phyloP scores from a whole-genome alignment of 2,329 filamentous ascomycete genomes.

The Paraphoma chrysanthemicola region DNA sequence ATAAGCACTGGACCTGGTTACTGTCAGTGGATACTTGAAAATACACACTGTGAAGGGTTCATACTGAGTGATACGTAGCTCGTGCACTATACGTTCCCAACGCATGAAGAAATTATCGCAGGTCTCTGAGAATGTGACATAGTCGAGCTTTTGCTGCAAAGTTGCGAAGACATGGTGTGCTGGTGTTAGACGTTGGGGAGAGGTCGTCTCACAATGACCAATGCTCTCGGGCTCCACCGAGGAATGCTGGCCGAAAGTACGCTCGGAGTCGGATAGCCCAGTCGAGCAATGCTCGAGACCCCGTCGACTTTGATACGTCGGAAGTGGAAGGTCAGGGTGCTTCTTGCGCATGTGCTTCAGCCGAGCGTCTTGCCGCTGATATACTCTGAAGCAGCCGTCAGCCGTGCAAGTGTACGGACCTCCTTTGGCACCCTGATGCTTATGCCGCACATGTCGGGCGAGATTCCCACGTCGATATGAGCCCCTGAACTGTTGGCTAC shows the following conservation, averaged over 20 bases:
- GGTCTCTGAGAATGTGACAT: neutral
- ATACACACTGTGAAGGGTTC: neutral
- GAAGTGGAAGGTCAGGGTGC: conserved; percentile 9
- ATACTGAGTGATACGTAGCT: neutral
- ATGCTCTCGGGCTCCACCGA: too few species aligned
- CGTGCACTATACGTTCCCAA: conserved; percentile 2
- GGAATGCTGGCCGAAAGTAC: too few species aligned
- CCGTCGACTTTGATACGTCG: conserved; percentile 3
- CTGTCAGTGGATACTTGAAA: neutral
- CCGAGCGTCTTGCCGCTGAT: conserved; percentile 14
- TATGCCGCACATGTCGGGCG: conserved; percentile 10
- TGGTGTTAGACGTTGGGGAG: neutral
- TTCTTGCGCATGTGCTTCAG: conserved; percentile 16
- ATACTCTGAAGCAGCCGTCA: conserved; percentile 7
- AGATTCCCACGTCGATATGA: conserved; percentile 15
- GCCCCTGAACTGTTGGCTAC: conserved; percentile 12
- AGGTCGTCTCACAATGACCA: neutral
- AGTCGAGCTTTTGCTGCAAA: neutral
- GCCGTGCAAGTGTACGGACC: conserved; percentile 4
- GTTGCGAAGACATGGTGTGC: neutral
- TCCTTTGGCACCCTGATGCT: conserved; percentile 9
- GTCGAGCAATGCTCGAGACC: neutral
- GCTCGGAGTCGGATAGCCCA: neutral
- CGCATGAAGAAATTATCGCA: conserved; percentile 4
- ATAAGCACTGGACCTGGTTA: conserved; percentile 4